Evolutionary conservation across 192 early-diverging fungal species (phyloP).

Genomic region (Geranomyces variabilis): DNA sequence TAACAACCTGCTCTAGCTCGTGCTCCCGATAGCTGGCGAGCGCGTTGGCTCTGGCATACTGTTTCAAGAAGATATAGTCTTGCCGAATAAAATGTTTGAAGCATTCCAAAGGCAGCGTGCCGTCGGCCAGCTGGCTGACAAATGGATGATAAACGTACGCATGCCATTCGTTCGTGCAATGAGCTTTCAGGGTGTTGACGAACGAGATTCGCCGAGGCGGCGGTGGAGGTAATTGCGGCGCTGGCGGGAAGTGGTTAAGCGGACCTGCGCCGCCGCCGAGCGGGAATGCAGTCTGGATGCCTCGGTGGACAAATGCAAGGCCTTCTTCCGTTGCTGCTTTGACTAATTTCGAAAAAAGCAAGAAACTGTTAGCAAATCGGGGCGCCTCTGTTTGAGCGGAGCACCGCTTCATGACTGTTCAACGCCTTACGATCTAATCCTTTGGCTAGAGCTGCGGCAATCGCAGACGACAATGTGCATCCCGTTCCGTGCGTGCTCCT

Average conservation of each 20-base stretch:
- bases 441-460: conserved; percentile 70
- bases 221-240: background rate
- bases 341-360: conserved; percentile 35
- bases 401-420: background rate
- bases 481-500: conserved; percentile 85
- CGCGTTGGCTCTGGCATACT: conserved; percentile 77
- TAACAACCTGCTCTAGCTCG: conserved; percentile 57
- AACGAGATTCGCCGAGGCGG: conserved; percentile 25
- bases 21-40: conserved; percentile 77
- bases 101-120: conserved; percentile 65
- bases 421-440: conserved; percentile 46
- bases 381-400: background rate
- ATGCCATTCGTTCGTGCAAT: conserved; percentile 63
- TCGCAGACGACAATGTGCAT: conserved; percentile 83
- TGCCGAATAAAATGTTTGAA: conserved; percentile 84
- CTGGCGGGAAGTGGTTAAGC: conserved; percentile 68
- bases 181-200: conserved; percentile 44
- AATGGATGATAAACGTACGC: conserved; percentile 74
- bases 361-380: background rate
- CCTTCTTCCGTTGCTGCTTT: conserved; percentile 58
- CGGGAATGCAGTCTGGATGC: conserved; percentile 60
- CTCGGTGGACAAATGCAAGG: conserved; percentile 65
- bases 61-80: conserved; percentile 79
- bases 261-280: conserved; percentile 76
- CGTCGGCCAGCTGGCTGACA: conserved; percentile 75